Base-by-base conservation (phyloP, 345 rosid genomes). In the Euclidium syriacum region DNA sequence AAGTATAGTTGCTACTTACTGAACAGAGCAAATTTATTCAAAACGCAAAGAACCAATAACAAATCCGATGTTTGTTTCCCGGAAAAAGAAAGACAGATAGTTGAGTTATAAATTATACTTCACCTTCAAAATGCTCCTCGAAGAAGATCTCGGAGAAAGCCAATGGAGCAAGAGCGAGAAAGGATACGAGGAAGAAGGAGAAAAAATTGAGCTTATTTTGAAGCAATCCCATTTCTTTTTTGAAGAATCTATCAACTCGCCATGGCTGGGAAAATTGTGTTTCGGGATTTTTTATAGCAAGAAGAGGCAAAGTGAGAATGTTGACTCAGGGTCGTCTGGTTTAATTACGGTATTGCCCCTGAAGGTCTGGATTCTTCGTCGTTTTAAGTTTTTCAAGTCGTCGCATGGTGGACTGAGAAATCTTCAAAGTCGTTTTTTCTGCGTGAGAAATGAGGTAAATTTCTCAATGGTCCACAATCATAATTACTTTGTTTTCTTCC, bases 91-190 rank as follows among this genome's bases (percentile, higher is more conserved):
- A 5, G 4, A 34, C 6, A 38, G 7, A 51, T 34, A 38, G 14
- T 54, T 27, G 25, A 56, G 17, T 39, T 24, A 1, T 52, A 12
- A 4, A 11, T 4, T 22, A n/a, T 52, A 14, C 30, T 34, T 72
- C 52, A 79, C 86, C 83, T 70, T 79, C 82, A 51, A 82, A 82
- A 62, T 54, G 82, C 48, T 79, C 83, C 32, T 82, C 84, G 17
- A 77, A 77, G 70, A 77, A 76, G 58, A 77, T 77, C 67, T 79
- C 86, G 14, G 81, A 72, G 62, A 72, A 55, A 44, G 77, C 84
- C 53, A 40, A 71, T 0, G 69, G 63, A 53, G 63, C 59, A 20
- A 58, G 40, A 68, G 14, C 33, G 27, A 61, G 64, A 7, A 70
- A 54, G 70, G 9, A 62, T 46, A 68, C 8, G 56, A 73, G 27